Percentiles rank a stretch among this genome's conserved stretches.
Conservation (phyloP, 1,284 basidiomycete species). For the Trichosporon sp. region DNA sequence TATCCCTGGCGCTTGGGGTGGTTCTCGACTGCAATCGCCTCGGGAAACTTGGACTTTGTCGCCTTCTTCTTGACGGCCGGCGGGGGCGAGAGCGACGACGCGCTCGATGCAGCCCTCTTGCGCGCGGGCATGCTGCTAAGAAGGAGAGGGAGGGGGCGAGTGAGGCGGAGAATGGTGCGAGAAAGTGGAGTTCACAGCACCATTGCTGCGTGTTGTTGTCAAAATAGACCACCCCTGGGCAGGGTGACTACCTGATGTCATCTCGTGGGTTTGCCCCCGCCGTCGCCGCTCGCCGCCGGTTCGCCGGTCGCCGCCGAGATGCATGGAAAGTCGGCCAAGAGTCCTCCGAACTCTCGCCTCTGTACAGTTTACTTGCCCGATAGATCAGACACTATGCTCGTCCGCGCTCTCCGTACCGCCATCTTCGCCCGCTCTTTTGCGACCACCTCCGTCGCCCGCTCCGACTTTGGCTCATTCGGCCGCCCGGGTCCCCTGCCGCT, state of each 20-base stretch:
- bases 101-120: background rate
- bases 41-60: conserved; percentile 30
- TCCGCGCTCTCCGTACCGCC: background rate
- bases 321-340: background rate
- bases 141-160: background rate
- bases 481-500: conserved; percentile 45
- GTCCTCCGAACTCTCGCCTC: background rate
- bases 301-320: background rate
- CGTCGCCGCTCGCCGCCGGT: background rate
- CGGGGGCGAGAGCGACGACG: conserved; percentile 3
- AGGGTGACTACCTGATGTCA: conserved; percentile 1
- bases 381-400: background rate
- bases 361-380: background rate
- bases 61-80: conserved; percentile 16
- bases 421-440: background rate
- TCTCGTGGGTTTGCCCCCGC: background rate
- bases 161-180: background rate
- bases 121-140: background rate
- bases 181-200: background rate
- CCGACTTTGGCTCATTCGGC: conserved; percentile 19
- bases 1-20: conserved; percentile 39
- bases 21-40: conserved; percentile 32
- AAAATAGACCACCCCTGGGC: background rate
- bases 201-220: background rate
- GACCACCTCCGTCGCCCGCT: background rate